Evolutionary conservation across 495 filamentous ascomycete species (phyloP), one percentile per base, ranked within the genome.

Genomic region (Xylaria castorea): DNA sequence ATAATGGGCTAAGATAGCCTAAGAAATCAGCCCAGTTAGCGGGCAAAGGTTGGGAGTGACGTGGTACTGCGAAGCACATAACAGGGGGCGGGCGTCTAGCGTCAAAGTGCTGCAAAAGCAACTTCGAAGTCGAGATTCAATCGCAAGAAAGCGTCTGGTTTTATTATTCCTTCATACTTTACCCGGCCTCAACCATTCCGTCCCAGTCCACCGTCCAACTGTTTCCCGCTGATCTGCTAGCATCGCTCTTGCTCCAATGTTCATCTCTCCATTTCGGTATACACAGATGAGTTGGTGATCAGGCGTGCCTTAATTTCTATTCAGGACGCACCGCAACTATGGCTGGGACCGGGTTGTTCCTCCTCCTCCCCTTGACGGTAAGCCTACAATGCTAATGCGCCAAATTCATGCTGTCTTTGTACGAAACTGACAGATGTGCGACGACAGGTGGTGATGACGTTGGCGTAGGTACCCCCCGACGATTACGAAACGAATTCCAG

Each of bases 381-480:
- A 75, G 81, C 77, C 42, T 30, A n/a, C 20, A 16, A 46, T 38
- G 40, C 67, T 20, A 65, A 44, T 71, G 46, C 57, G n/a, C 50
- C 27, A 44, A 74, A 74, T 69, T 67, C 68, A 18, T 66, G 44
- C 44, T 12, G 22, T 25, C 22, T 36, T 60, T 25, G 55, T 50
- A 27, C 27, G 27, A 34, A 22, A 44, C 70, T 72, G 32, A 72
- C 57, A 11, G 16, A 40, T 9, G 7, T 18, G 40, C 27, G 32
- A 48, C 25, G 46, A 51, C 50, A 87, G 85, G 87, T 92, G 78
- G 91, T 97, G 76, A 99, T 99, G 96, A 94, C 94, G 75, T 84
- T 94, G 78, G 94, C 96, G 96, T 98, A 89, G 83, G 91, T 85
- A 22, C 62, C 72, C 63, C n/a, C 60, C 50, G 36, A 73, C 55